Percentiles rank a stretch among this genome's conserved stretches.
phyloP scores from a whole-genome alignment of 805 yeast genomes.

The Myxozyma lipomycoides region DNA sequence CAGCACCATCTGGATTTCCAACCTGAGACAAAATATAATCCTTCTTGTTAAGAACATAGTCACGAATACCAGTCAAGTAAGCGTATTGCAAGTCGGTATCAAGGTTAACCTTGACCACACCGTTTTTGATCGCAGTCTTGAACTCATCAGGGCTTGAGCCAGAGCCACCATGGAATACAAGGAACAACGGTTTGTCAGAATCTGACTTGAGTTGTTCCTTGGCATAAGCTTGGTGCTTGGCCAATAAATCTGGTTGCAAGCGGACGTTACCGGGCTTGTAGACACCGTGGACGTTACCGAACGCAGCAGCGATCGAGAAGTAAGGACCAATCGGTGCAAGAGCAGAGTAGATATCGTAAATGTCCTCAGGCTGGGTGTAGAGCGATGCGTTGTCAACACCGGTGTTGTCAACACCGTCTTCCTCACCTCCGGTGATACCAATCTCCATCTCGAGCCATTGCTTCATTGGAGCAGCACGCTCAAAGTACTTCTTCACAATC shows the following conservation, averaged over 20 bases:
- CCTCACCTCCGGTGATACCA: constrained; percentile 99
- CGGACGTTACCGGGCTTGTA: constrained; percentile 98
- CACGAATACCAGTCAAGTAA: constrained; percentile 94
- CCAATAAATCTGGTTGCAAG: constrained; percentile 87
- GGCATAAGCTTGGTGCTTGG: constrained; percentile 92
- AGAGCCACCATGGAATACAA: constrained; percentile 99
- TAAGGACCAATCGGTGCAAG: constrained; percentile 87
- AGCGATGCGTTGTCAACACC: constrained; percentile 78
- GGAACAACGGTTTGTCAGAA: constrained; percentile 71
- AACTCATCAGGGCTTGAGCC: constrained; percentile 93
- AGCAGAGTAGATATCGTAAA: constrained; percentile 85
- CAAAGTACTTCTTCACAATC: constrained; percentile 90
- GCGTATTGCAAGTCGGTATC: constrained; percentile 99
- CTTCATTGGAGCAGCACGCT: constrained; percentile 86
- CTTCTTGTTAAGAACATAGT: constrained; percentile 92
- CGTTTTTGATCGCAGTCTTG: constrained; percentile 82
- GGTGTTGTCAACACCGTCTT: constrained; percentile 99
- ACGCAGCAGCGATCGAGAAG: constrained; percentile 99
- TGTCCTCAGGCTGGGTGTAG: constrained; percentile 95
- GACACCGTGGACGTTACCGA: constrained; percentile 99
- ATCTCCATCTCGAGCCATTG: constrained; percentile 99
- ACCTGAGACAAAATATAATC: constrained; percentile 85
- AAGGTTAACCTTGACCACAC: constrained; percentile 98
- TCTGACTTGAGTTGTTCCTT: constrained; percentile 55
- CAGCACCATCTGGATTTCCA: constrained; percentile 99